Evolutionary conservation across 257 asterid genomes (phyloP).

Genomic region (Avicennia marina): DNA sequence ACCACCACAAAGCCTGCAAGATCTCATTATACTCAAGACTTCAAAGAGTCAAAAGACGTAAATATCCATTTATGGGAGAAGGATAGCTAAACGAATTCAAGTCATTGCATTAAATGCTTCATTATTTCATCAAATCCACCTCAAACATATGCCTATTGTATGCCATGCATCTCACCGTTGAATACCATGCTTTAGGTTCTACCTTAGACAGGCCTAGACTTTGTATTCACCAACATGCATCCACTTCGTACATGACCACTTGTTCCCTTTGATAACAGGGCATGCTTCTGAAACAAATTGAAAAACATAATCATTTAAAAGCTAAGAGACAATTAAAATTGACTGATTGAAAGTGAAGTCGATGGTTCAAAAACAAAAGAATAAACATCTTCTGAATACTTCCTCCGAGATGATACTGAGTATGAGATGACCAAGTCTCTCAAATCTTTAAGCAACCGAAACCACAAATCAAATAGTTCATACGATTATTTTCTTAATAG

Average conservation of each 20-base stretch:
- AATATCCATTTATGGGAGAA: neutral
- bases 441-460: no score
- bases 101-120: neutral
- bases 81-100: neutral
- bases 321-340: neutral
- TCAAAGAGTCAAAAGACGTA: neutral
- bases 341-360: no score
- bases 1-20: neutral
- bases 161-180: neutral
- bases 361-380: no score
- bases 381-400: no score
- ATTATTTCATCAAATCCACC: neutral
- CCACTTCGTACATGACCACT: slow-evolving; percentile 66
- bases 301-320: slow-evolving; percentile 1
- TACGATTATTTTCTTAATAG: no score
- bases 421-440: no score
- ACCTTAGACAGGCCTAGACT: slow-evolving; percentile 23
- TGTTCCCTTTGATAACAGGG: slow-evolving; percentile 54
- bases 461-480: no score
- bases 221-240: slow-evolving; percentile 49
- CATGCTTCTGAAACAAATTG: slow-evolving; percentile 47
- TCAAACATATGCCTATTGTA: no score
- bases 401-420: no score
- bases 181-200: slow-evolving; percentile 4
- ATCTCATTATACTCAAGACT: neutral